Base-by-base conservation (phyloP, 345 rosid genomes). In the Draba incana region DNA sequence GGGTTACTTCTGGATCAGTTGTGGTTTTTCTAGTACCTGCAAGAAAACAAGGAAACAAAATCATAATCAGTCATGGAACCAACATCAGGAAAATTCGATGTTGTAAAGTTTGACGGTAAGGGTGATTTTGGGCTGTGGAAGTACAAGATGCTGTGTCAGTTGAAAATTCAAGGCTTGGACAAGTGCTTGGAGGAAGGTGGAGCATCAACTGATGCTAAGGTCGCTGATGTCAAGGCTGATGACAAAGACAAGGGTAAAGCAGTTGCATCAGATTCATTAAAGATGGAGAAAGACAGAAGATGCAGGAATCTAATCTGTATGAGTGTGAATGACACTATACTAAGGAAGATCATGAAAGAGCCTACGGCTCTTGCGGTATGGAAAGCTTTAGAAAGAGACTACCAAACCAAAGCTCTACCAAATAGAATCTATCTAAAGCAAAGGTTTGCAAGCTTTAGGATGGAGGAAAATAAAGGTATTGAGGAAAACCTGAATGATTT, bases 81-180 rank as follows among this genome's bases (percentile, higher is more conserved):
- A 14, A 46, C 15, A 3, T 46, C 50, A 15, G 10, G 9, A 4
- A 46, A 46, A 9, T 46, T 46, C 6, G 24, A n/a, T 5, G 9
- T 33, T 6, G 37, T 33, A 6, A 33, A 33, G 8, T 33, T 33
- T 33, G 9, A 33, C 8, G 50, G 24, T 13, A 46, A 46, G 8
- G 23, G 50, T 14, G 50, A 46, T 46, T 46, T 46, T 15, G 50
- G 50, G 20, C 4, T 46, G 50, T 46, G 50, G 50, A 46, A 46
- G 7, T 46, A 15, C 24, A 46, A 46, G 24, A 46, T 46, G 24
- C 5, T 46, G 10, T 14, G 23, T 46, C 24, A 46, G 50, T 5
- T 46, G 20, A 3, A 46, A 15, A 46, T 46, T 2, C 8, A n/a
- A 2, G 50, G 50, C 16, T 15, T 46, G 1, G 20, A 20, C 20